Evolutionary conservation across 179 eudicot genomes (phyloP), one percentile per base, ranked within the genome.

Genomic region (Drosera spatulata): DNA sequence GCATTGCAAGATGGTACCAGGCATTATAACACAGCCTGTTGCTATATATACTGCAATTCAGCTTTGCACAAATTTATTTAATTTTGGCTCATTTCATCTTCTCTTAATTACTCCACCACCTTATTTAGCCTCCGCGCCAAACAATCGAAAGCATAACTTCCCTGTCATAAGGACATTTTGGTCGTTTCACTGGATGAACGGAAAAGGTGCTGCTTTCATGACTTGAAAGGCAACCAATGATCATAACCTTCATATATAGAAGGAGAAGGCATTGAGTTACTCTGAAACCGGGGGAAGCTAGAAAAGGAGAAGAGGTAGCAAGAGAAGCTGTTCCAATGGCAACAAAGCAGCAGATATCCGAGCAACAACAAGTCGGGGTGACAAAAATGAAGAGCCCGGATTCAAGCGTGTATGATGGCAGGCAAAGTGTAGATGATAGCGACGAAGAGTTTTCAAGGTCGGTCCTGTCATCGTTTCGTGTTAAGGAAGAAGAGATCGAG

Each of bases 401-500:
- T 0, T 58, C 72, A 2, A 54, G 64, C 60, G 68, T 75, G 46
- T 56, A 52, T 50, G 62, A 61, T 15, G 73, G 73, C 15, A 71
- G 75, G 41, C 40, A 69, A 6, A 55, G 39, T 11, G 54, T 3
- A 52, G 74, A 55, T 33, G 40, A 15, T 53, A 55, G 65, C 49
- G 72, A 66, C 33, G 82, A 78, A 11, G 82, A 78, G 9, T 57
- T 78, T 55, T 78, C 82, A 1, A 59, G 53, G 61, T 66, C 82
- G 0, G 79, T 75, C 2, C 46, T 78, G 6, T 71, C 72, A 5
- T 58, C 71, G 7, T 78, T 78, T 62, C 66, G 57, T 9, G 83
- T 75, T 4, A 75, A 79, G 69, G 83, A 80, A 61, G 79, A 80
- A 22, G 81, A 70, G 70, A 85, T 85, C 59, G 72, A 85, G 71